phyloP scores from a whole-genome alignment of 805 yeast species.

The Saccharomycopsis oosterbeekiorum region DNA sequence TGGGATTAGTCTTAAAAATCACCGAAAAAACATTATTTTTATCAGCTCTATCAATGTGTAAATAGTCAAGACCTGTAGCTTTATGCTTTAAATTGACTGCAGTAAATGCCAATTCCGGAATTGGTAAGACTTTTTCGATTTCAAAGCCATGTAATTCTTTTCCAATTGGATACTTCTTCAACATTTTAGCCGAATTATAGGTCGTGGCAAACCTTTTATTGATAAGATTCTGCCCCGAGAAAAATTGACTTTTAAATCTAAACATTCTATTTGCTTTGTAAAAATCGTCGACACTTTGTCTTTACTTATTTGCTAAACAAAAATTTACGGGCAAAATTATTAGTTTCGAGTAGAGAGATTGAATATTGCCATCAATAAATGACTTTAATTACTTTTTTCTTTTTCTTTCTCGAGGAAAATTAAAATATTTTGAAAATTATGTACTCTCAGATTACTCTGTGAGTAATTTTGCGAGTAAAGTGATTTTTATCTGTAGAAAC shows the following conservation, averaged over 20 bases:
- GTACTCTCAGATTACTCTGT: neutral
- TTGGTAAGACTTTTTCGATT: slow-evolving; percentile 50
- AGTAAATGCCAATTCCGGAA: slow-evolving; percentile 73
- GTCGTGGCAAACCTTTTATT: neutral
- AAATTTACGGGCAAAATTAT: neutral
- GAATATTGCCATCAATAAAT: no score
- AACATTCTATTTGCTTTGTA: neutral
- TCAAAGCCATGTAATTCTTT: slow-evolving; percentile 54
- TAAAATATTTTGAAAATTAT: neutral
- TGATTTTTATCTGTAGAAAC: neutral
- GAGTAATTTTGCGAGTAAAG: neutral
- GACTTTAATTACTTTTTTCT: no score
- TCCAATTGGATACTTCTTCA: slow-evolving; percentile 55
- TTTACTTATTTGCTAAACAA: neutral
- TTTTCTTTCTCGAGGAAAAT: neutral
- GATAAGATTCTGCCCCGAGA: neutral
- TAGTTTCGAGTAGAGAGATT: no score
- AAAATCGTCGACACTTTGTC: neutral
- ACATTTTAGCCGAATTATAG: slow-evolving; percentile 27
- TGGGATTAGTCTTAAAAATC: slow-evolving; percentile 90
- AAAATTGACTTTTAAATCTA: neutral
- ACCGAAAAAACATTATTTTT: slow-evolving; percentile 80
- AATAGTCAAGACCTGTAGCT: slow-evolving; percentile 65
- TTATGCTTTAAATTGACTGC: slow-evolving; percentile 67
- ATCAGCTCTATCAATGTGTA: slow-evolving; percentile 80